Conservation (phyloP, 2,329 filamentous ascomycete species). For the Phaeosphaeriaceae sp. region DNA sequence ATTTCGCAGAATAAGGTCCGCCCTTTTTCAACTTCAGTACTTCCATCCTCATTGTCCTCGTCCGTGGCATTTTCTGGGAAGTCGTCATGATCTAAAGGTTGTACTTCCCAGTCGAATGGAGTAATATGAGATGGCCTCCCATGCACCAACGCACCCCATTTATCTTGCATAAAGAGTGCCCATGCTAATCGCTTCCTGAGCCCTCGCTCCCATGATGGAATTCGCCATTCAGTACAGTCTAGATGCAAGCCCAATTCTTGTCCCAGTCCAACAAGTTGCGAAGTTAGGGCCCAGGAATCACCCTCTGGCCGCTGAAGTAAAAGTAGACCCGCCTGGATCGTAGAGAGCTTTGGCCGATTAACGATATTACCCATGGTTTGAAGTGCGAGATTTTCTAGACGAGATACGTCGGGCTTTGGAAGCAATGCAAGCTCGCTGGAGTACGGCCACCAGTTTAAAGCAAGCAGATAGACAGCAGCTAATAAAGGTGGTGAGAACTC, state of each 20-base stretch:
- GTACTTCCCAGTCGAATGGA: conserved; percentile 62
- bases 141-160: conserved; percentile 64
- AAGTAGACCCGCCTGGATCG: conserved; percentile 49
- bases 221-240: conserved; percentile 67
- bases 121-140: conserved; percentile 64
- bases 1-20: conserved; percentile 57
- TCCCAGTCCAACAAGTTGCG: conserved; percentile 47
- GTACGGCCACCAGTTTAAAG: conserved; percentile 66
- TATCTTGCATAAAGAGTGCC: conserved; percentile 71
- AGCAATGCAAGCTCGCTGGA: conserved; percentile 59
- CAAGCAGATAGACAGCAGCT: conserved; percentile 67
- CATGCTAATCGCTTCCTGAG: conserved; percentile 67
- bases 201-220: conserved; percentile 68
- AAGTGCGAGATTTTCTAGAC: conserved; percentile 44
- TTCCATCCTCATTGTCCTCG: conserved; percentile 43
- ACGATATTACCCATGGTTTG: conserved; percentile 47
- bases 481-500: conserved; percentile 66
- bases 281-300: conserved; percentile 41
- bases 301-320: conserved; percentile 46
- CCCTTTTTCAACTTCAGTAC: conserved; percentile 43
- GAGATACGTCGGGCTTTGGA: conserved; percentile 50
- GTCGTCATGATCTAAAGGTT: conserved; percentile 52
- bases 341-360: conserved; percentile 50
- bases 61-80: conserved; percentile 48
- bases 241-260: conserved; percentile 54